Conservation (phyloP, 306 rosid species). For the Ammopiptanthus mongolicus region DNA sequence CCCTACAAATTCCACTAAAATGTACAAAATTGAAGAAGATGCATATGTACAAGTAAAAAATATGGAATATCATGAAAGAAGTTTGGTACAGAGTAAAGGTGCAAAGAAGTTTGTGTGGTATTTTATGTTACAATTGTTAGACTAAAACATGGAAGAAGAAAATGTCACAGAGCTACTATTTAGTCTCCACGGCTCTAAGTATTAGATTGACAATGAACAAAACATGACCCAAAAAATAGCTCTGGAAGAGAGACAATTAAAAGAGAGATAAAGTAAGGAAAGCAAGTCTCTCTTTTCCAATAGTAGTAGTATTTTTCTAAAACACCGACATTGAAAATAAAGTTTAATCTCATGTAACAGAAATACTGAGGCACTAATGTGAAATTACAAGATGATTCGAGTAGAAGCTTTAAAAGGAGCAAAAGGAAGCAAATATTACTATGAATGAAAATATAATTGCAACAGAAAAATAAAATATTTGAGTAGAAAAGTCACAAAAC, state of each 20-base stretch:
- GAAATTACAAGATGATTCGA: not conserved
- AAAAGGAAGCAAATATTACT: not conserved
- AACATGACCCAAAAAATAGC: not conserved
- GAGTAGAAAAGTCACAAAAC: not conserved
- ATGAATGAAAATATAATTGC: not conserved
- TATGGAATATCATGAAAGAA: not conserved
- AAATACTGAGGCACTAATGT: not conserved
- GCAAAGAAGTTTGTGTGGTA: not conserved
- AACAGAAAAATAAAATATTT: not conserved
- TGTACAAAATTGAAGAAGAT: not conserved
- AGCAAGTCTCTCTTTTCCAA: not conserved
- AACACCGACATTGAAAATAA: not conserved
- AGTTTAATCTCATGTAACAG: not conserved
- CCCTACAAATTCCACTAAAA: not conserved
- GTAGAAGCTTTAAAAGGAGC: not conserved
- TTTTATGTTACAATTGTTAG: not conserved
- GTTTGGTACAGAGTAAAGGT: not conserved
- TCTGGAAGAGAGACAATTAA: not conserved
- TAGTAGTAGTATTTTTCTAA: not conserved
- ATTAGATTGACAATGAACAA: not conserved
- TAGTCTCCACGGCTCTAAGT: not conserved
- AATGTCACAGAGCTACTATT: not conserved
- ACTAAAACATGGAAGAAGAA: not conserved
- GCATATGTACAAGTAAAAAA: not conserved
- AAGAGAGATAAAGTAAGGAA: not conserved